These are phyloP conservation scores for Cyberlindnera subsufficiens DNA, from an alignment of 805 yeast genomes.

Conservation along the genomic window DNA sequence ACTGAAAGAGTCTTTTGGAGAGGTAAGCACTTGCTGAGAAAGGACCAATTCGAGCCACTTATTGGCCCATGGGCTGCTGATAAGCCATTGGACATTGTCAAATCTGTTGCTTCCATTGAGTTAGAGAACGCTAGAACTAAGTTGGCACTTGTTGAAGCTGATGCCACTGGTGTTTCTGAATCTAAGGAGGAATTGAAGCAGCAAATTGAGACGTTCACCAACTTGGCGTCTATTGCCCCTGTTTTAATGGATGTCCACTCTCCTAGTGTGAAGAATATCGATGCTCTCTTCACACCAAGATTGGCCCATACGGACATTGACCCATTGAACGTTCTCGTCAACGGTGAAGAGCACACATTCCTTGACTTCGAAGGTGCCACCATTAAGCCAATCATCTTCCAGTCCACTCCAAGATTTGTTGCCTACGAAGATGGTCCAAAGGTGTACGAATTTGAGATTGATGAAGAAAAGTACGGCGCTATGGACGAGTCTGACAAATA, in stretches of 20 bases:
- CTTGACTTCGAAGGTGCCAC: conserved; percentile 80
- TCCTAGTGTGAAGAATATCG: conserved; percentile 53
- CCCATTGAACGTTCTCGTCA: conserved; percentile 73
- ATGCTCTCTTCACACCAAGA: conserved; percentile 64
- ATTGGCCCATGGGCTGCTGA: conserved; percentile 75
- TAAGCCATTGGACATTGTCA: conserved; percentile 56
- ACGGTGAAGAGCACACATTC: conserved; percentile 44
- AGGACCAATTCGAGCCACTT: conserved; percentile 39
- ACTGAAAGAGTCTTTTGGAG: conserved; percentile 76
- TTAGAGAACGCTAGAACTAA: conserved; percentile 52
- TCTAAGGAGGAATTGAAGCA: conserved; percentile 36
- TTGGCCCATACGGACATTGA: conserved; percentile 79
- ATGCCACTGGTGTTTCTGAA: conserved; percentile 39
- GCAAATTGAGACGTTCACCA: conserved; percentile 56
- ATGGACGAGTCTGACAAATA: conserved; percentile 69
- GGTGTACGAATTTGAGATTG: conserved; percentile 68
- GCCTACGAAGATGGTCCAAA: conserved; percentile 81
- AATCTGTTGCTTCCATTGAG: conserved; percentile 61
- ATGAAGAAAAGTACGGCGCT: conserved; percentile 62
- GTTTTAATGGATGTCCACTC: conserved; percentile 46
- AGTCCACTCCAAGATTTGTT: conserved; percentile 76
- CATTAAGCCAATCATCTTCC: conserved; percentile 77
- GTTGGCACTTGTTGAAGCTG: conserved; percentile 47
- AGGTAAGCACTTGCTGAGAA: conserved; percentile 49
- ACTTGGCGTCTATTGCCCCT: conserved; percentile 51